Base-by-base conservation (phyloP, 2,329 filamentous ascomycete species). In the Botrytis deweyae region DNA sequence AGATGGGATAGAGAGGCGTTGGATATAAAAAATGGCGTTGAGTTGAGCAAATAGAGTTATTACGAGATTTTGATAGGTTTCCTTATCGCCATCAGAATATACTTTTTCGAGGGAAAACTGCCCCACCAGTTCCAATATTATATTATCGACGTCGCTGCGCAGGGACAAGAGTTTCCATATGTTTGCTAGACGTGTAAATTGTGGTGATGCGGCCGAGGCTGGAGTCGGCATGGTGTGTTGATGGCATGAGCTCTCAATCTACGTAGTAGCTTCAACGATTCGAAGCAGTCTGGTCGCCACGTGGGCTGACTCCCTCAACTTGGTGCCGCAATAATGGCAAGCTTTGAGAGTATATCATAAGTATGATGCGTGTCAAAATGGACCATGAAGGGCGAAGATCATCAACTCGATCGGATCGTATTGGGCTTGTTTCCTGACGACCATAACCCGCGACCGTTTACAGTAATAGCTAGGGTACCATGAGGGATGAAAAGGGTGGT, bases 101-200 rank as follows among this genome's bases (percentile, higher is more conserved):
- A 84, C 81, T 75, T 81, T 83, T 73, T 84, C 83, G 29, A 84
- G 78, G 14, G 83, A 83, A 75, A 84, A 84, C n/a, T 80, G 79
- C 40, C 83, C 83, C 14, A 84, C 79, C n/a, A 84, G 77, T 76
- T 84, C 83, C 18, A 83, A 74, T 58, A 84, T 80, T 66, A 84
- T 82, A 76, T 82, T 82, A 76, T 84, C 83, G 73, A 83, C 76
- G 74, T 84, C 83, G 75, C 81, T 82, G 52, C 83, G 81, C 33
- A 84, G 81, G 8, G 81, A 79, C 40, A 84, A 77, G 33, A 81
- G 77, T 66, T 81, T 80, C 80, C 81, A 84, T 20, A 80, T 79
- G 75, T 81, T 82, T 22, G 79, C 78, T 66, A 84, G 79, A 58
- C 82, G 80, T 66, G 78, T 71, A 76, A 84, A 84, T 58, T 82